Evolutionary conservation across 2,329 filamentous ascomycete species (phyloP).

Genomic region (Colletotrichum aenigma): DNA sequence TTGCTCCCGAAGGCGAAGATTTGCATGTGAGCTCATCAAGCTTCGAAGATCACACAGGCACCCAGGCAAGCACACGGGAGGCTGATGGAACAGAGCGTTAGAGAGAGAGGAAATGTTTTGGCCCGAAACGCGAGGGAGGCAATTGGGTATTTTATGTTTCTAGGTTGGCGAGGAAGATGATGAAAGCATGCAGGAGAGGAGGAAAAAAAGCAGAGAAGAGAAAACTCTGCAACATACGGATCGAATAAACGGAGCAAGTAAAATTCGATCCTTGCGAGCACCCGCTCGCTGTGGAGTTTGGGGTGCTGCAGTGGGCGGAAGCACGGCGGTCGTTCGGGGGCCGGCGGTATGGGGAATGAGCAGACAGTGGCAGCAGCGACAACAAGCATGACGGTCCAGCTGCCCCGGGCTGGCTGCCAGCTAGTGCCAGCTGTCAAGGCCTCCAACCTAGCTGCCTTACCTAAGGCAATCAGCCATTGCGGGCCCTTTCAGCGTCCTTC

Average conservation of each 20-base stretch:
- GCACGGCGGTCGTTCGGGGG: neutral
- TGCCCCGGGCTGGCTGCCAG: neutral
- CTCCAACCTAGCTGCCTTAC: neutral
- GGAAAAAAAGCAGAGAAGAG: neutral
- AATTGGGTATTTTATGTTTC: constrained; percentile 6
- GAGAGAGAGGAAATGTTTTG: neutral
- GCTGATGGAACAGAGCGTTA: neutral
- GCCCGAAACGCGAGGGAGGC: neutral
- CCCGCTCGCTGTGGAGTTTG: constrained; percentile 11
- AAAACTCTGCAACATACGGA: constrained; percentile 20
- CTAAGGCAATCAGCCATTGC: neutral
- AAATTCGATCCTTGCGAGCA: constrained; percentile 16
- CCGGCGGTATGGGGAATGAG: neutral
- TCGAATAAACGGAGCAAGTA: constrained; percentile 16
- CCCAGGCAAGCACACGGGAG: neutral
- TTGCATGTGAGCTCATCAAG: constrained; percentile 21
- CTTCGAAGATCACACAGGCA: constrained; percentile 17
- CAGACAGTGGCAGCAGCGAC: neutral
- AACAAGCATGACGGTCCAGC: neutral
- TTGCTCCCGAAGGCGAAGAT: constrained; percentile 16
- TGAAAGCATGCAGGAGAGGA: neutral
- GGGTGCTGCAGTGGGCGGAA: neutral
- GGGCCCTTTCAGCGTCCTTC: neutral
- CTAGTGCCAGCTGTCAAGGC: fast-evolving
- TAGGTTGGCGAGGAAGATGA: neutral